These are phyloP conservation scores for Penicillium taxi DNA, from an alignment of 495 filamentous ascomycete species.

Conservation along the genomic window DNA sequence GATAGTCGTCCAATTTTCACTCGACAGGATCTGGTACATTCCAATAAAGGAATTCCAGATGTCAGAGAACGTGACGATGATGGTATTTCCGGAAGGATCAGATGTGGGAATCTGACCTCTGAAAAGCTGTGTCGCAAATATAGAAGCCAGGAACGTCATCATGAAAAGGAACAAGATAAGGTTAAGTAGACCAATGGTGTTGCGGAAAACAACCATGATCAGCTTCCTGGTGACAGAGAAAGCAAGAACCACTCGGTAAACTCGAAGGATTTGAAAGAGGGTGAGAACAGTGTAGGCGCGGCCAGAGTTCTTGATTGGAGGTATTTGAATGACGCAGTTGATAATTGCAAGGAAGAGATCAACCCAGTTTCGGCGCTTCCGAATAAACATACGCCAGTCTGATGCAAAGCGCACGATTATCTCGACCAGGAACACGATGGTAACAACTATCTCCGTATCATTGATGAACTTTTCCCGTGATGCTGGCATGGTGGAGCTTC, in stretches of 20 bases:
- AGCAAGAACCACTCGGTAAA: slow-evolving; percentile 86
- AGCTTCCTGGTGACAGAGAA: slow-evolving; percentile 78
- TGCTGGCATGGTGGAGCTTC: slow-evolving; percentile 63
- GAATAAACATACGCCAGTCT: slow-evolving; percentile 74
- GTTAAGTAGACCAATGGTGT: slow-evolving; percentile 86
- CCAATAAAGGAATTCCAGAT: slow-evolving; percentile 94
- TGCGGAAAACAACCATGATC: slow-evolving; percentile 80
- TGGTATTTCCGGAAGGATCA: slow-evolving; percentile 47
- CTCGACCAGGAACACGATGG: slow-evolving; percentile 70
- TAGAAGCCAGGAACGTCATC: slow-evolving; percentile 85
- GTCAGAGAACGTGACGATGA: slow-evolving; percentile 70
- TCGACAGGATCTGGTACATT: slow-evolving; percentile 98
- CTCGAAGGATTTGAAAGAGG: slow-evolving; percentile 85
- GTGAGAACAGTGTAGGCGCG: slow-evolving; percentile 82
- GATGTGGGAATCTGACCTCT: slow-evolving; percentile 66
- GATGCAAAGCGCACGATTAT: slow-evolving; percentile 70
- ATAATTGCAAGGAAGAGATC: slow-evolving; percentile 73
- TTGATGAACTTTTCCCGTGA: slow-evolving; percentile 50
- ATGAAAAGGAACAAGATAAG: slow-evolving; percentile 94
- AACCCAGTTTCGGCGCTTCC: slow-evolving; percentile 61
- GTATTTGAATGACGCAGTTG: slow-evolving; percentile 80
- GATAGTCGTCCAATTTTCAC: slow-evolving; percentile 88
- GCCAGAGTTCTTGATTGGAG: slow-evolving; percentile 66
- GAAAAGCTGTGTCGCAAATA: slow-evolving; percentile 91
- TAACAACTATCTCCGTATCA: slow-evolving; percentile 66